A percentile compares a stretch with the other conserved stretches of the same genome.
Evolutionary conservation across 176 grass and related monocot genomes (phyloP).

Genomic region (Secale cereale): DNA sequence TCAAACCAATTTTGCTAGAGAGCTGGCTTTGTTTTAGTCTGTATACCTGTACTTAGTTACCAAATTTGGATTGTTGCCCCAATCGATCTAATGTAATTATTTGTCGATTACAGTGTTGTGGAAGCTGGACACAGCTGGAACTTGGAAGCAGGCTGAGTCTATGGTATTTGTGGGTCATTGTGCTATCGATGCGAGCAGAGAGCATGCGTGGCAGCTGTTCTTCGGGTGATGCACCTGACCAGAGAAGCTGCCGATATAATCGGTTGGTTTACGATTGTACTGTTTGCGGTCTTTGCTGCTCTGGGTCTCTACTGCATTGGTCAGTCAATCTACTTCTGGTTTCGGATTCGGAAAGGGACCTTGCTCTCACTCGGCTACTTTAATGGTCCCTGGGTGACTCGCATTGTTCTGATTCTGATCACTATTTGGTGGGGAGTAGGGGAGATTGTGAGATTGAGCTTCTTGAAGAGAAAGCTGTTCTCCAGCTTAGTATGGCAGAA

Average conservation of each 20-base stretch:
- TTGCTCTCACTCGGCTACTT: slow-evolving; percentile 71
- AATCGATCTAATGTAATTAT: not conserved
- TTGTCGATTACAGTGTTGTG: slow-evolving; percentile 34
- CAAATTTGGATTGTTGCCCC: slow-evolving; percentile 13
- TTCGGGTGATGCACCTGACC: slow-evolving; percentile 95
- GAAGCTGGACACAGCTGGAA: slow-evolving; percentile 23
- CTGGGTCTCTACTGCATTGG: slow-evolving; percentile 67
- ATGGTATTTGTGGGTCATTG: slow-evolving; percentile 55
- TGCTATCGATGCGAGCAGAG: slow-evolving; percentile 73
- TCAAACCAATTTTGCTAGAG: not conserved
- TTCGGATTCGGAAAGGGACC: slow-evolving; percentile 44
- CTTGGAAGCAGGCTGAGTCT: slow-evolving; percentile 28
- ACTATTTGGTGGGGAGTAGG: slow-evolving; percentile 81
- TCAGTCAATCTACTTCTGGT: slow-evolving; percentile 55
- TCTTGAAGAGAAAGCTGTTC: slow-evolving; percentile 68
- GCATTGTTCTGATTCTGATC: slow-evolving; percentile 75
- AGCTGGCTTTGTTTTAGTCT: not conserved
- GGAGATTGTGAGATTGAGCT: slow-evolving; percentile 66
- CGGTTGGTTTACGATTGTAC: slow-evolving; percentile 73
- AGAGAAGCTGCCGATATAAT: slow-evolving; percentile 80
- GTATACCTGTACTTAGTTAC: not conserved
- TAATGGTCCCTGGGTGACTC: slow-evolving; percentile 82
- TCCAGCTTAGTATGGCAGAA: slow-evolving; percentile 62
- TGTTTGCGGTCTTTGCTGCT: slow-evolving; percentile 60
- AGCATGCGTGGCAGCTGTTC: slow-evolving; percentile 92